Percentiles rank a stretch among this genome's conserved stretches.
phyloP scores from a whole-genome alignment of 352 stramenopile species.

The Phytophthora citrophthora region DNA sequence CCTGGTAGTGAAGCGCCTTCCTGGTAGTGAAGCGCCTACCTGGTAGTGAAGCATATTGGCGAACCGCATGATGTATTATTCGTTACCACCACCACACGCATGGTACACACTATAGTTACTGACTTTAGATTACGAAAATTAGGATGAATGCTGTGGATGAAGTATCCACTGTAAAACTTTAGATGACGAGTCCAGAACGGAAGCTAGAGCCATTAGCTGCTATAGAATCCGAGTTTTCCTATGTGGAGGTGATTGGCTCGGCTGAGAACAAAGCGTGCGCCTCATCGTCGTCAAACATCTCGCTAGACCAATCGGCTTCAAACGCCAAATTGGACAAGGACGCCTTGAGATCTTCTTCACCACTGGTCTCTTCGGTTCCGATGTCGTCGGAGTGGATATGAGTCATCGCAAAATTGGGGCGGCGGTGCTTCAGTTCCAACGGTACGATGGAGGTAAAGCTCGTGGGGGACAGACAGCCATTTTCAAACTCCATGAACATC shows the following conservation, averaged over 20 bases:
- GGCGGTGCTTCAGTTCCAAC: conserved; percentile 59
- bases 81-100: neutral
- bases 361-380: conserved; percentile 21
- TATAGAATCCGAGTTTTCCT: conserved; percentile 14
- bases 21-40: too few species aligned
- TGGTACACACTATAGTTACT: neutral
- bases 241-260: conserved; percentile 11
- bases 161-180: conserved; percentile 31
- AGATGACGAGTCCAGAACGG: conserved; percentile 22
- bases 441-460: conserved; percentile 43
- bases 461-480: conserved; percentile 29
- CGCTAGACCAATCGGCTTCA: conserved; percentile 75
- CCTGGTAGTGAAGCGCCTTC: too few species aligned
- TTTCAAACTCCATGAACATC: conserved; percentile 42
- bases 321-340: conserved; percentile 80
- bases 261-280: conserved; percentile 15
- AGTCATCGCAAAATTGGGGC: conserved; percentile 34
- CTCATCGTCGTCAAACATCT: conserved; percentile 27
- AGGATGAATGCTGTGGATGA: conserved; percentile 15
- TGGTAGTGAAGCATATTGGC: too few species aligned
- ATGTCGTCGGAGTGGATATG: conserved; percentile 15
- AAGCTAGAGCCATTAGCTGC: conserved; percentile 10
- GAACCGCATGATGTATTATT: neutral
- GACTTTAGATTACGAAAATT: conserved; percentile 27
- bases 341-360: conserved; percentile 37